Percentiles rank a stretch among this genome's conserved stretches.
Evolutionary conservation across 2,329 filamentous ascomycete genomes (phyloP).

Genomic region (Alternaria sp.): DNA sequence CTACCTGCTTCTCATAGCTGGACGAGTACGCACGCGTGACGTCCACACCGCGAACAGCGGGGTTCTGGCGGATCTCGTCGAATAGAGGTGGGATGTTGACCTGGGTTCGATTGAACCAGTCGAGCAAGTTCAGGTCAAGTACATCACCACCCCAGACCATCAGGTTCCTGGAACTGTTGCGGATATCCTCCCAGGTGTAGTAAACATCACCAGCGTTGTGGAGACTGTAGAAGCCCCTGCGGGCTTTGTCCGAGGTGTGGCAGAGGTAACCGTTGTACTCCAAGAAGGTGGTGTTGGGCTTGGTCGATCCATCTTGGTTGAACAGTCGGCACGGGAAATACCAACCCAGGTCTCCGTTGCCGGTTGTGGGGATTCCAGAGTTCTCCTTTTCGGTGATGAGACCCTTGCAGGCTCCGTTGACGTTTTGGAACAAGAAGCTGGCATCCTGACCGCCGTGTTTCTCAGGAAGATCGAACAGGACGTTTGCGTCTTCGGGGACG

Average conservation of each 20-base stretch:
- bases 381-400: constrained; percentile 74
- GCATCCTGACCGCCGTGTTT: constrained; percentile 89
- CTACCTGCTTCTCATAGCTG: constrained; percentile 77
- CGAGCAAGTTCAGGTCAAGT: constrained; percentile 83
- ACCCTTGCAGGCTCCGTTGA: constrained; percentile 95
- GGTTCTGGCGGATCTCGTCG: constrained; percentile 75
- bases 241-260: constrained; percentile 75
- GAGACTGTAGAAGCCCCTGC: constrained; percentile 78
- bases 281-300: constrained; percentile 74
- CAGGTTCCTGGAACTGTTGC: constrained; percentile 85
- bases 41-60: constrained; percentile 79
- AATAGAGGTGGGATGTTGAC: constrained; percentile 79
- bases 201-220: constrained; percentile 82
- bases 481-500: constrained; percentile 75
- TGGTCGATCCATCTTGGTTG: constrained; percentile 88
- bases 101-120: constrained; percentile 86
- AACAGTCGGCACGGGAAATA: constrained; percentile 94
- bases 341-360: constrained; percentile 78
- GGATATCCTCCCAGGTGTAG: constrained; percentile 94
- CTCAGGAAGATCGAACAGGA: constrained; percentile 83
- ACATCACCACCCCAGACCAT: constrained; percentile 95
- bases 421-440: constrained; percentile 97
- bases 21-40: constrained; percentile 88
- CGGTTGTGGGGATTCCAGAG: constrained; percentile 82
- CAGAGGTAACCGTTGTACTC: constrained; percentile 88